Evolutionary conservation across 805 yeast genomes (phyloP).

Genomic region (Spencermartinsiella europaea): DNA sequence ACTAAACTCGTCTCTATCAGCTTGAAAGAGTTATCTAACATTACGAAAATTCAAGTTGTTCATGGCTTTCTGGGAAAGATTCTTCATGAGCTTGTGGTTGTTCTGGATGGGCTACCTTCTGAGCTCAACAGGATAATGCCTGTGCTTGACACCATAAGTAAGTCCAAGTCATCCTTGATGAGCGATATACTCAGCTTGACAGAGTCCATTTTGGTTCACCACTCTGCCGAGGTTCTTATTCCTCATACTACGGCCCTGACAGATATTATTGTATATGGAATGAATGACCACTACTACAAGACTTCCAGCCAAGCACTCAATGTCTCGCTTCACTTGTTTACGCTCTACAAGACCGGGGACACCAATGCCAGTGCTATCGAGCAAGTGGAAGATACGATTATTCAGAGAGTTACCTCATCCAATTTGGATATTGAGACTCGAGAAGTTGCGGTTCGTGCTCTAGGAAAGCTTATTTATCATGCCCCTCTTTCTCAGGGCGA

Average conservation of each 20-base stretch:
- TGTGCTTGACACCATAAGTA: conserved; percentile 5
- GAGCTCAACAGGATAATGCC: conserved; percentile 8
- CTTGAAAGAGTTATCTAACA: conserved; percentile 9
- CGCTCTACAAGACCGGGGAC: conserved; percentile 1
- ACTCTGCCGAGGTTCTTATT: conserved; percentile 6
- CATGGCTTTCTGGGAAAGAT: conserved; percentile 2
- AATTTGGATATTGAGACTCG: conserved; percentile 37
- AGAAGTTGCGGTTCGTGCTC: conserved; percentile 32
- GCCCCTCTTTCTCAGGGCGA: conserved; percentile 24
- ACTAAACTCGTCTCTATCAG: conserved; percentile 10
- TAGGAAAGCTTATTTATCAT: conserved; percentile 27
- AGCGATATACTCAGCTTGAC: conserved; percentile 16
- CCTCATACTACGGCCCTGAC: conserved; percentile 19
- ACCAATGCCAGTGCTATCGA: conserved; percentile 1
- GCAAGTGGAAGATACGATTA: conserved; percentile 29
- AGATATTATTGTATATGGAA: conserved; percentile 30
- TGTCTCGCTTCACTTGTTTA: conserved; percentile 26
- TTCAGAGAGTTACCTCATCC: conserved; percentile 31
- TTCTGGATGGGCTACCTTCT: conserved; percentile 6
- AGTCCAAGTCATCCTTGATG: conserved; percentile 11
- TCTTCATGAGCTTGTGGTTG: conserved; percentile 6
- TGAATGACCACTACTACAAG: conserved; percentile 35
- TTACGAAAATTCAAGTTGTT: conserved; percentile 3
- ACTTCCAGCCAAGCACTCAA: conserved; percentile 33
- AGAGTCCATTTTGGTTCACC: conserved; percentile 10